Evolutionary conservation across 352 stramenopile species (phyloP), one percentile per base, ranked within the genome.

Genomic region (Globisporangium cystogenes): DNA sequence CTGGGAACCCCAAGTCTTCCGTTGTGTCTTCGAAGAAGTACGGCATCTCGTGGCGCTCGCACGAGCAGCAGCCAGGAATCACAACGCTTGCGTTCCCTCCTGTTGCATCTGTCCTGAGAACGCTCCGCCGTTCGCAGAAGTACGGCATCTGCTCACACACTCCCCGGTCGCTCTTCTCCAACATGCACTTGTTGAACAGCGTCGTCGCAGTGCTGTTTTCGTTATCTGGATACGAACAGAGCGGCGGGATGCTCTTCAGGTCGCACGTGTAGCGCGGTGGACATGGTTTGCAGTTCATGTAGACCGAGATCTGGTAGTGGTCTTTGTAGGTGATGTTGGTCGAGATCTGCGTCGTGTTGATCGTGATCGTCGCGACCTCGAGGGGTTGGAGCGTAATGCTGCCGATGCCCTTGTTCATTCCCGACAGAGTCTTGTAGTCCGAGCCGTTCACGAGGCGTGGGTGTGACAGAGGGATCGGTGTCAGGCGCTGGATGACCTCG

Each of bases 291-390:
- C 96, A 99, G 67, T 96, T 80, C 39, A 90, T 71, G 65, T 98
- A 99, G 1, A 98, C 79, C 0, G 83, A 90, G 36, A 99, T 78
- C 67, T 93, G 73, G 68, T 98, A 99, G 71, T 99, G 92, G 12
- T 95, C 87, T 27, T 87, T 87, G 74, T 98, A 99, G 3, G 95
- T 99, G 51, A 98, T 75, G 61, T 99, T 99, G 16, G 72, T 79
- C 15, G 74, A 68, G 12, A 99, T 57, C 7, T 70, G 61, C 6
- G 80, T 95, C 35, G 96, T 84, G 72, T 99, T 95, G 31, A 98
- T 80, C 7, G 95, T 98, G 10, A 99, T 58, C 7, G 92, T 76
- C 0, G 85, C 86, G 54, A 98, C 88, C 40, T 98, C 92, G 26
- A 86, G 91, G 18, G 90, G 81, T 29, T 97, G 53, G 7, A 98